Evolutionary conservation across 139 green algal species (phyloP).

Genomic region (Pycnococcus provasolii): DNA sequence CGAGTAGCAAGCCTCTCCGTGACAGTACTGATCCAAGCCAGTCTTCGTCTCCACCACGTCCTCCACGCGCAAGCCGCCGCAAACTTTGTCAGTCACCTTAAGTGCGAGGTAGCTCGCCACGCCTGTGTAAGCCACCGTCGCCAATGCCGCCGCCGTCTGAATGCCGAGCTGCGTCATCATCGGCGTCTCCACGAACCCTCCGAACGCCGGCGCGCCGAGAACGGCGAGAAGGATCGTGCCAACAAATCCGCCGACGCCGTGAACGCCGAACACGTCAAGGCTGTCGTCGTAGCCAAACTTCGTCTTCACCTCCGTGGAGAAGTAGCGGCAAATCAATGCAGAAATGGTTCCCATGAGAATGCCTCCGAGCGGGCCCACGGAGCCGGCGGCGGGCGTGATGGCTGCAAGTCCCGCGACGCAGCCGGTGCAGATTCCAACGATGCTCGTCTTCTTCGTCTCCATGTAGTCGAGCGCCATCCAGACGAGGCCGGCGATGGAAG

Average conservation of each 20-base stretch:
- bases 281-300: slow-evolving; percentile 38
- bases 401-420: slow-evolving; percentile 30
- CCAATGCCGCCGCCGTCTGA: slow-evolving; percentile 11
- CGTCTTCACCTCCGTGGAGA: slow-evolving; percentile 28
- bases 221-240: slow-evolving; percentile 24
- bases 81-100: slow-evolving; percentile 11
- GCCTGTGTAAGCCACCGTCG: slow-evolving; percentile 25
- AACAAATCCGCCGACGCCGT: slow-evolving; percentile 37
- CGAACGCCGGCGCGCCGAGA: slow-evolving; percentile 13
- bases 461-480: slow-evolving; percentile 15
- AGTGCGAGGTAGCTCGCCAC: slow-evolving; percentile 18
- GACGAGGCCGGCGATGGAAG: slow-evolving; percentile 14
- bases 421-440: slow-evolving; percentile 23
- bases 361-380: slow-evolving; percentile 26
- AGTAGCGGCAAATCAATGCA: slow-evolving; percentile 31
- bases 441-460: slow-evolving; percentile 20
- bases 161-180: slow-evolving; percentile 25
- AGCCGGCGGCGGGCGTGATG: slow-evolving; percentile 32
- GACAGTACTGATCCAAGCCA: slow-evolving; percentile 19
- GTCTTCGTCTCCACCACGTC: slow-evolving; percentile 10
- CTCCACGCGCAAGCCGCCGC: slow-evolving; percentile 19
- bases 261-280: slow-evolving; percentile 33
- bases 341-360: slow-evolving; percentile 17
- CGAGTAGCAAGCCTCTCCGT: slow-evolving; percentile 23
- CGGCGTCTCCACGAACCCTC: slow-evolving; percentile 12